Evolutionary conservation across 2,329 filamentous ascomycete species (phyloP), one percentile per base, ranked within the genome.

Genomic region (Phyllachora maydis): DNA sequence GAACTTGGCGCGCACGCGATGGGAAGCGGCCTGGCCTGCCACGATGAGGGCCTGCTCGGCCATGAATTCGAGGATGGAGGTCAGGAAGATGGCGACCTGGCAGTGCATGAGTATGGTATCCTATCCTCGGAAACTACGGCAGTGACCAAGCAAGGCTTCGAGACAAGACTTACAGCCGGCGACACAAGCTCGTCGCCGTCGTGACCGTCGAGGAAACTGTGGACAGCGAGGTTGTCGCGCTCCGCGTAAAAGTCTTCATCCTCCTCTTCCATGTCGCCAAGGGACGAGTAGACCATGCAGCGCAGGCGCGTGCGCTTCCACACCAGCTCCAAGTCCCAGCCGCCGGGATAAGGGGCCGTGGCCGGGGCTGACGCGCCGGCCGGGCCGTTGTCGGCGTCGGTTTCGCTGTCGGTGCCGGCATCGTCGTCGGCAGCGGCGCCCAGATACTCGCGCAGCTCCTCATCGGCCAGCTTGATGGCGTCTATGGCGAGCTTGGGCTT

Each of bases 241-340:
- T 82, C 70, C 42, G 90, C 76, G 39, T 79, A 79, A 23, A 71
- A 68, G 40, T 93, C 85, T 45, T 95, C 88, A 34, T 98, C 88
- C 35, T 95, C 83, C 49, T 98, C 88, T 46, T 98, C 90, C 62
- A 98, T 71, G 41, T 98, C 85, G 21, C 88, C 88, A 5, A 98
- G 56, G 6, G 88, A 83, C 6, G 83, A 95, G 45, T 95, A 95
- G 12, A 98, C 85, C 88, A 98, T 98, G 45, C 88, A 92, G 30
- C 88, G 69, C 37, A 98, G 52, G 26, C 88, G 69, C 0, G 83
- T 88, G 34, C 88, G 66, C 52, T 90, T 93, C 83, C 88, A 98
- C 11, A 83, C 73, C 26, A 83, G 59, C 41, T 93, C 78, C n/a
- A 91, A 54, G 42, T 95, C 82, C 67, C 85, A 95, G n/a, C n/a